Evolutionary conservation across 192 early-diverging fungal genomes (phyloP).

Genomic region (Umbelopsis sp.): DNA sequence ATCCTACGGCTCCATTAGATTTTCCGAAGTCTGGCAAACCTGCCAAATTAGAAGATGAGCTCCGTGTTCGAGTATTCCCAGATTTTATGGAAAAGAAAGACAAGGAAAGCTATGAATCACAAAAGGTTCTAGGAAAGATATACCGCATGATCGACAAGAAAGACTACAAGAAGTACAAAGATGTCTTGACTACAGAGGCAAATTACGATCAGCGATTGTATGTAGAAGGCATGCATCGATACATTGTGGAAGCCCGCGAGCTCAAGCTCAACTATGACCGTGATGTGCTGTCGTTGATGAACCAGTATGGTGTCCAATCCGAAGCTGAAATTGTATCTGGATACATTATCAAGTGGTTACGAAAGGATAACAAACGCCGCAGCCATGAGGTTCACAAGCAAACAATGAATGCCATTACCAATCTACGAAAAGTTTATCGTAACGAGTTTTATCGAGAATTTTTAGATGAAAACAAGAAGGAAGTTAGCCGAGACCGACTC

Average conservation of each 20-base stretch:
- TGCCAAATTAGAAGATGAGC: conserved; percentile 43
- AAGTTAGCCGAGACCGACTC: conserved; percentile 16
- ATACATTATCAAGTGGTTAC: conserved; percentile 37
- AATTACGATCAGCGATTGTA: conserved; percentile 42
- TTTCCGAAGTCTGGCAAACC: conserved; percentile 71
- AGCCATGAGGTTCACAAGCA: conserved; percentile 53
- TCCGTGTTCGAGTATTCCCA: conserved; percentile 52
- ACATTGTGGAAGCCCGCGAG: conserved; percentile 48
- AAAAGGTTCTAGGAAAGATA: conserved; percentile 54
- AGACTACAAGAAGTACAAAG: conserved; percentile 46
- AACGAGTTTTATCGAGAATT: conserved; percentile 52
- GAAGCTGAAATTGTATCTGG: conserved; percentile 49
- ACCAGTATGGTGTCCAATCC: conserved; percentile 59
- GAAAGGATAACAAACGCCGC: conserved; percentile 47
- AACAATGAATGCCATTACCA: conserved; percentile 37
- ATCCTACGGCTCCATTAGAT: conserved; percentile 39
- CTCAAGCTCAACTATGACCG: conserved; percentile 51
- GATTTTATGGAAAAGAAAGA: conserved; percentile 75
- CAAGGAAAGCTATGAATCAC: conserved; percentile 53
- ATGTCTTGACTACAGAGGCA: conserved; percentile 23
- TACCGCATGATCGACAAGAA: conserved; percentile 49
- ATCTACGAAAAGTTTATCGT: conserved; percentile 44
- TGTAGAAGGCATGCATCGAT: conserved; percentile 50
- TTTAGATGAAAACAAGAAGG: conserved; percentile 21
- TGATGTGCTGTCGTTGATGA: conserved; percentile 59